Conservation (phyloP, 495 filamentous ascomycete species). For the Daldinia childiae region DNA sequence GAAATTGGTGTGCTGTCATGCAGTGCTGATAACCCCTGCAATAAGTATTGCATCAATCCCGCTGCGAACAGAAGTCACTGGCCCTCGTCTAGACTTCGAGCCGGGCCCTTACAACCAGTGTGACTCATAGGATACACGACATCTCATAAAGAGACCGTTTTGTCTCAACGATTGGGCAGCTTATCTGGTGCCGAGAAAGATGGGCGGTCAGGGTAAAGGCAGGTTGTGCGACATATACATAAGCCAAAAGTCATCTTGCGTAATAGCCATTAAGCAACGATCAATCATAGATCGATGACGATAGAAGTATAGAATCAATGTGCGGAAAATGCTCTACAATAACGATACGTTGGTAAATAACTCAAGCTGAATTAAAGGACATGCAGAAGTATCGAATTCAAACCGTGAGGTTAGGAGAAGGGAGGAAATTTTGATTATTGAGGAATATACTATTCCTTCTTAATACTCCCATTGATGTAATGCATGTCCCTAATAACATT, state of each 20-base stretch:
- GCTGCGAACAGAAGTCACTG: slow-evolving; percentile 1
- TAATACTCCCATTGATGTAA: too few relatives aligned
- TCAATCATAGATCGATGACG: not conserved
- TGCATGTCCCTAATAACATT: too few relatives aligned
- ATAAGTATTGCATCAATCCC: not conserved
- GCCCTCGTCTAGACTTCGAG: not conserved
- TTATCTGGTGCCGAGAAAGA: not conserved
- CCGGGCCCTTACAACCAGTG: not conserved
- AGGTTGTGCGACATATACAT: not conserved
- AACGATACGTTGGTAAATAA: too few relatives aligned
- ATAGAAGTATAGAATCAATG: not conserved
- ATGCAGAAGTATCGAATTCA: too few relatives aligned
- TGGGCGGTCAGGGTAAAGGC: not conserved
- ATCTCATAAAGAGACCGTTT: not conserved
- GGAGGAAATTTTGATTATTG: too few relatives aligned
- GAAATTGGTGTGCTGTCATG: not conserved
- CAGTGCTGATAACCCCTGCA: not conserved
- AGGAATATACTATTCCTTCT: too few relatives aligned
- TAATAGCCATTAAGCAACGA: not conserved
- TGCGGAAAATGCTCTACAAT: too few relatives aligned
- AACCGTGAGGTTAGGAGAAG: too few relatives aligned
- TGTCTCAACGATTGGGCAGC: not conserved
- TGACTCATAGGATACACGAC: not conserved
- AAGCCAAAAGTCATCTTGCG: not conserved
- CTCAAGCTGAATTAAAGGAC: too few relatives aligned